A percentile compares a stretch with the other conserved stretches of the same genome.
Evolutionary conservation across 2,329 filamentous ascomycete species (phyloP).

Genomic region (Pyrenophora teres): DNA sequence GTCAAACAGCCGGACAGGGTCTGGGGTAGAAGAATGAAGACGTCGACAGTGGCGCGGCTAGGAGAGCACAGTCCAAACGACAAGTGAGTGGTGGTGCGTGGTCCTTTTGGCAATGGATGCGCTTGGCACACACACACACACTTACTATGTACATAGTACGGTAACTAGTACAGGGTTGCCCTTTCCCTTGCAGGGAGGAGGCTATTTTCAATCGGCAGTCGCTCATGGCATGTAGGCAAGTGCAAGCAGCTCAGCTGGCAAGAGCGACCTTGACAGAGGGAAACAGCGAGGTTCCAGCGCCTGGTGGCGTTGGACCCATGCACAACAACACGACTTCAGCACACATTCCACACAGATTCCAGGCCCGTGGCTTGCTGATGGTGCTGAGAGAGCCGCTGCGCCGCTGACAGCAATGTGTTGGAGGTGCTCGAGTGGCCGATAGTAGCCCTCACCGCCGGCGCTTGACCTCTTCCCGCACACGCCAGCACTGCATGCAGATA

Average conservation of each 20-base stretch:
- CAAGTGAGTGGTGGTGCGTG: constrained; percentile 5
- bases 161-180: too few relatives aligned
- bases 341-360: too few relatives aligned
- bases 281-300: neutral
- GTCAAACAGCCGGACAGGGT: neutral
- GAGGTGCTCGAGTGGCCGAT: constrained; percentile 6
- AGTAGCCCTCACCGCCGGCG: neutral
- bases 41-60: constrained; percentile 1
- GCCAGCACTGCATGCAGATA: constrained; percentile 11
- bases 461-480: constrained; percentile 2
- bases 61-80: neutral
- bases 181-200: constrained; percentile 3
- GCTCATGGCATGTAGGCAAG: too few relatives aligned
- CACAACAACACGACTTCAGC: too few relatives aligned
- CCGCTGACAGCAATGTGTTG: too few relatives aligned
- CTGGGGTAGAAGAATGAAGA: constrained; percentile 6
- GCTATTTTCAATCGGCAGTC: neutral
- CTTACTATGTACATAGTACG: too few relatives aligned
- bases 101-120: neutral
- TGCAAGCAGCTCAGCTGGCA: neutral
- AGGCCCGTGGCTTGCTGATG: neutral
- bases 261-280: neutral
- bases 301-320: constrained; percentile 9
- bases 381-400: constrained; percentile 14
- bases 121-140: too few relatives aligned